Evolutionary conservation across 169 alveolate genomes (phyloP).

Genomic region (Cryptosporidium viatorum): DNA sequence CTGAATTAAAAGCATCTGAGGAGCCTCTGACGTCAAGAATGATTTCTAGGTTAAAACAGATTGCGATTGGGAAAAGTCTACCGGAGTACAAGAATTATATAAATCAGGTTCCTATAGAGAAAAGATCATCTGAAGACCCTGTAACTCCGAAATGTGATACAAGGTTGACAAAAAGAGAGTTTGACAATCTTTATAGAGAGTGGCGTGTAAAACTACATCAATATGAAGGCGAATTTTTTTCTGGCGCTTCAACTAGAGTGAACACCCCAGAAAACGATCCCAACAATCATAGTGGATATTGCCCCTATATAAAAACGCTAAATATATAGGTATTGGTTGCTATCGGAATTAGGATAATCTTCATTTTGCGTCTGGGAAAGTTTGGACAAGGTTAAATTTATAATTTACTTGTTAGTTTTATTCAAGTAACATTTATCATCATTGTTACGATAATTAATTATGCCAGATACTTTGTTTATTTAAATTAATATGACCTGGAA

Average conservation of each 20-base stretch:
- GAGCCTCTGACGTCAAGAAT: constrained; percentile 75
- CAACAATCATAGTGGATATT: neutral
- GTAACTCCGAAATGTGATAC: constrained; percentile 79
- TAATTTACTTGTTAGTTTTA: too few species aligned
- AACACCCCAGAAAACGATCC: constrained; percentile 15
- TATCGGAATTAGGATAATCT: neutral
- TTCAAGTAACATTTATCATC: neutral
- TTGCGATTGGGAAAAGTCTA: constrained; percentile 82
- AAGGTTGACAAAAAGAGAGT: constrained; percentile 78
- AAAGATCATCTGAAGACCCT: constrained; percentile 79
- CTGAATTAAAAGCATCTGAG: constrained; percentile 5
- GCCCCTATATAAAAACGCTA: neutral
- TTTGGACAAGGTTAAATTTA: neutral
- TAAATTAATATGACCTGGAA: constrained; percentile 15
- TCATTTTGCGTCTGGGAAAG: neutral
- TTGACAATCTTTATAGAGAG: constrained; percentile 77
- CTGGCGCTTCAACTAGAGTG: constrained; percentile 74
- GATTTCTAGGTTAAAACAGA: constrained; percentile 80
- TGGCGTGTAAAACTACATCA: constrained; percentile 81
- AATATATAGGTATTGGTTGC: neutral
- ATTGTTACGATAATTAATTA: neutral
- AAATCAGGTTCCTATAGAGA: constrained; percentile 76
- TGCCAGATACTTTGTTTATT: too few species aligned
- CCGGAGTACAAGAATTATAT: constrained; percentile 81
- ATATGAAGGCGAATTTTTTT: constrained; percentile 72